Base-by-base conservation (phyloP, 495 filamentous ascomycete genomes). In the Penicillium soppii region DNA sequence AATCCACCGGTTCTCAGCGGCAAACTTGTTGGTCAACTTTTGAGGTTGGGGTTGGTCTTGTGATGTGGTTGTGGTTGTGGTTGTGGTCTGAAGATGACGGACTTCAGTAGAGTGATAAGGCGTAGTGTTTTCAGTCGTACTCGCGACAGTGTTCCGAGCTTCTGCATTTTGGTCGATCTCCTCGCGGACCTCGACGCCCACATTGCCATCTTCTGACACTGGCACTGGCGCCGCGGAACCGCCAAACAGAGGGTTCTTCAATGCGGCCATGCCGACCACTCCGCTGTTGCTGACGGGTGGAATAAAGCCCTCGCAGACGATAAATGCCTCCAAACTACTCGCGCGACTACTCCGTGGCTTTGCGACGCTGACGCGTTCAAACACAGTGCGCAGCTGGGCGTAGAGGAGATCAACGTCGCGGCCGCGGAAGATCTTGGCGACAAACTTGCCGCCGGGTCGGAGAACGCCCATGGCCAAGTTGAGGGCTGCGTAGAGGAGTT, bases 371-470 rank as follows among this genome's bases (percentile, higher is more conserved):
- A 98, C 94, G 44, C 82, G 75, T 47, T 89, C 82, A 53, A 98
- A 98, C 46, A 97, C 88, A 21, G 91, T 83, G 52, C 90, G 90
- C 37, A 97, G 79, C 59, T 97, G 94, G 5, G 91, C 89, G 64
- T 91, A 97, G 2, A 97, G 80, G 3, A 97, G 72, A 59, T 96
- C 92, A 12, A 96, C 91, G 58, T 97, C 92, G 53, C 91, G 86
- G 27, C 89, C 91, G 10, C 94, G 77, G 74, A 98, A 98, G 56
- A 98, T 96, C 73, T 98, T 98, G 7, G 94, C 92, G 7, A 98
- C 92, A 58, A 98, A 98, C 57, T 88, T 95, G 44, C 95, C 94
- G 22, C 95, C 94, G 0, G 91, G 91, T 20, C 88, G 86, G 33
- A 98, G 81, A 27, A 97, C 90, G 63, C 91, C 92, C 8, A 96